These are phyloP conservation scores for Sporothrix globosa DNA, from an alignment of 2,329 filamentous ascomycete genomes.

Conservation along the genomic window DNA sequence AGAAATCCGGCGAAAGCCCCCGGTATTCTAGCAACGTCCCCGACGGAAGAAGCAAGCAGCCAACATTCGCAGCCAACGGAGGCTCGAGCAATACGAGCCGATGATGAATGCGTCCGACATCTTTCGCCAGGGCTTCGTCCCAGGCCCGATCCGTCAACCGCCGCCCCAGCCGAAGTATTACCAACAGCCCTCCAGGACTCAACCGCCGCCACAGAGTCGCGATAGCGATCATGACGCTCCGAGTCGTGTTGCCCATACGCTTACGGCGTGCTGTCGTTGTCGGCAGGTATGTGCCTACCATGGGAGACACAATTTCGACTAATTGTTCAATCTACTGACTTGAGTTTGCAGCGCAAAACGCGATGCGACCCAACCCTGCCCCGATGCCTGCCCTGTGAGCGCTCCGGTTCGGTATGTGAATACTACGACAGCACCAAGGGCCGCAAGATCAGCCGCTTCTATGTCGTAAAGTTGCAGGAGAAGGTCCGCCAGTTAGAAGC, in stretches of 20 bases:
- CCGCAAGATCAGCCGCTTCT: constrained; percentile 82
- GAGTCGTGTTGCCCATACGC: constrained; percentile 72
- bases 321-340: not conserved
- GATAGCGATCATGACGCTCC: constrained; percentile 49
- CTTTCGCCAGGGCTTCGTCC: constrained; percentile 61
- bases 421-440: constrained; percentile 92
- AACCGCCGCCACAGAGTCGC: constrained; percentile 4
- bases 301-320: not conserved
- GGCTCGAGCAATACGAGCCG: not conserved
- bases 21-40: not conserved
- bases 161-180: constrained; percentile 40
- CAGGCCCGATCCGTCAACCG: constrained; percentile 48
- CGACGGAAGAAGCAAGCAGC: not conserved
- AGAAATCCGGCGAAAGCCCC: not conserved
- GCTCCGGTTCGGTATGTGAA: constrained; percentile 87
- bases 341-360: constrained; percentile 80
- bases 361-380: constrained; percentile 92
- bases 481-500: constrained; percentile 80
- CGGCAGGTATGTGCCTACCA: constrained; percentile 64
- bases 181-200: constrained; percentile 35
- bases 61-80: not conserved
- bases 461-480: constrained; percentile 89
- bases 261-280: constrained; percentile 80
- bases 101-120: constrained; percentile 63
- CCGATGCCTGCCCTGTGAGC: constrained; percentile 88